Base-by-base conservation (phyloP, 2,329 filamentous ascomycete genomes). In the Ophiostoma perfectum region DNA sequence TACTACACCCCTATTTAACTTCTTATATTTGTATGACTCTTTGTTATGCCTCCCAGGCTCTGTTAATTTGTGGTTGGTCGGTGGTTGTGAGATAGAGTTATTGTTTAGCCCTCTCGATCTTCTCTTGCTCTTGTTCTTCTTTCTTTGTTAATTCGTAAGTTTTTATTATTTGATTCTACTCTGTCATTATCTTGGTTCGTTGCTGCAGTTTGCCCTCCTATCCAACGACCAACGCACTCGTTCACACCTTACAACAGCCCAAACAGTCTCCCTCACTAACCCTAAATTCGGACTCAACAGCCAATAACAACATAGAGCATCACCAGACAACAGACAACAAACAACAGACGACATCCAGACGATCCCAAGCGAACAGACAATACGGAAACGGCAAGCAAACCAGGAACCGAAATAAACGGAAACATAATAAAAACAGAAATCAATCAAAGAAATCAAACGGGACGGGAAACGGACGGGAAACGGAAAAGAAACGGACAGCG, bases 1-100 rank as follows among this genome's bases (percentile, higher is more conserved):
- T n/a, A 55, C 18, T 55, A 18, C n/a, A n/a, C 49, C 42, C 49
- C 49, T 7, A 55, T 55, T 18, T 55, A 55, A 55, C 49, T 55
- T 52, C n/a, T 27, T 55, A 55, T 55, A 55, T 55, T 55, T 55
- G 6, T 12, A 55, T 36, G 49, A 27, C 7, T 55, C 49, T 55
- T 55, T 55, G 49, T 55, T 55, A 55, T 55, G 49, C 18, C 18
- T 55, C 12, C 16, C 42, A 6, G 49, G 27, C 4, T 55, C 27
- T 27, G 49, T 27, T 18, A 16, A 14, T 27, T 36, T 27, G 27
- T 27, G 27, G 49, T 55, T 18, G 49, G 8, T 55, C n/a, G 12
- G 49, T 11, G 49, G 49, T 55, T 27, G n/a, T 52, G 18, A 55
- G 49, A 55, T 36, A 14, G 6, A 55, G 49, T 18, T 55, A 14